Percentiles rank a stretch among this genome's conserved stretches.
Conservation (phyloP, 805 yeast species). For the Teunomyces cretensis region DNA sequence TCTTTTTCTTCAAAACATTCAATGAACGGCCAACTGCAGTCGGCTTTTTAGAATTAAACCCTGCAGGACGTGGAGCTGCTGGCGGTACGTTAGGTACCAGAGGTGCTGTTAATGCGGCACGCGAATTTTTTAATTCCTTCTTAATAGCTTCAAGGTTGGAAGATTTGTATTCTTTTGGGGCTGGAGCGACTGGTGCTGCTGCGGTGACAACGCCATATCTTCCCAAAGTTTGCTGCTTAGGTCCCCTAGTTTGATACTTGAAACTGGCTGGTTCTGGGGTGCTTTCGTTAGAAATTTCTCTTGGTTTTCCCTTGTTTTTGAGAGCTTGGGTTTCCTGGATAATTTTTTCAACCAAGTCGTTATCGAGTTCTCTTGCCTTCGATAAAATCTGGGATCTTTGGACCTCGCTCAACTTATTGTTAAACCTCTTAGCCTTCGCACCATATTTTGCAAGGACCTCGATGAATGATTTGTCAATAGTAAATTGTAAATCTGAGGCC, state of each 20-base stretch:
- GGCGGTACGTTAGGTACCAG: conserved; percentile 28
- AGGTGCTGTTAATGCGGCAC: conserved; percentile 15
- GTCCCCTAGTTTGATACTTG: conserved; percentile 25
- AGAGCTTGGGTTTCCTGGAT: conserved; percentile 16
- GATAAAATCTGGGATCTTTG: conserved; percentile 65
- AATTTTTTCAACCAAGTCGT: conserved; percentile 52
- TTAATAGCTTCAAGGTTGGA: conserved; percentile 34
- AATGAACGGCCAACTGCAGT: conserved; percentile 37
- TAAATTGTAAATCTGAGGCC: conserved; percentile 53
- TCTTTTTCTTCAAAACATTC: conserved; percentile 32
- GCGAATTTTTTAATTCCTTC: conserved; percentile 25
- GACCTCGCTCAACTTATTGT: conserved; percentile 65
- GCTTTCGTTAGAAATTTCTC: conserved; percentile 2
- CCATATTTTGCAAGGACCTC: conserved; percentile 63
- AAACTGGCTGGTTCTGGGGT: conserved; percentile 16
- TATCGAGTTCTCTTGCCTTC: conserved; percentile 58
- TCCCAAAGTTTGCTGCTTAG: conserved; percentile 35
- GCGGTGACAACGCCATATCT: conserved; percentile 34
- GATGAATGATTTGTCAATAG: conserved; percentile 52
- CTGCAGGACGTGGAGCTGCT: conserved; percentile 55
- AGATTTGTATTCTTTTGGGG: conserved; percentile 30
- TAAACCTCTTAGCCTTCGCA: conserved; percentile 61
- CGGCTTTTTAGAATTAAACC: conserved; percentile 42
- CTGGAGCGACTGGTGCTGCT: conserved; percentile 35
- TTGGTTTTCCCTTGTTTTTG: conserved; percentile 7